Conservation (phyloP, 1,284 basidiomycete species). For the Pisolithus thermaeus region DNA sequence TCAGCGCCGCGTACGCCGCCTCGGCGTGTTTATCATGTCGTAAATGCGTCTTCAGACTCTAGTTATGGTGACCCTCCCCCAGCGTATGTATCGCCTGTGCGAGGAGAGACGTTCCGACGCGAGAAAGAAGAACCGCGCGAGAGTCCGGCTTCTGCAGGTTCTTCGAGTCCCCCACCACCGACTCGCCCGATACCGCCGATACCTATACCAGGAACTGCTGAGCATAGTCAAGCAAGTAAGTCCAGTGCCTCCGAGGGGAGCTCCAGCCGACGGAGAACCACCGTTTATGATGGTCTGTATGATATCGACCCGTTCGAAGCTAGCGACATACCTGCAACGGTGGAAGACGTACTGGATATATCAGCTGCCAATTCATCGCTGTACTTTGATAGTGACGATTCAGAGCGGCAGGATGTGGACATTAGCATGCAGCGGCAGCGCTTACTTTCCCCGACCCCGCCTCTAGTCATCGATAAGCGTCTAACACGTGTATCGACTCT, state of each 20-base stretch:
- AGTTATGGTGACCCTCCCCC: conserved; percentile 35
- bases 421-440: conserved; percentile 4
- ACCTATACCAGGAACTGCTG: conserved; percentile 5
- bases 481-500: conserved; percentile 12
- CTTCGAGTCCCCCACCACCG: conserved; percentile 8
- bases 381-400: conserved; percentile 9
- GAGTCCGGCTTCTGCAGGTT: not conserved
- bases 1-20: conserved; percentile 29
- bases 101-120: conserved; percentile 6
- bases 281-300: not conserved
- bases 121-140: conserved; percentile 16
- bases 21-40: conserved; percentile 32
- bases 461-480: conserved; percentile 27
- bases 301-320: not conserved
- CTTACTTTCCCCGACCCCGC: conserved; percentile 15
- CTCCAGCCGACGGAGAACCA: conserved; percentile 2
- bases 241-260: conserved; percentile 2
- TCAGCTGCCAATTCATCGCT: conserved; percentile 13
- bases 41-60: conserved; percentile 33
- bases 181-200: conserved; percentile 16
- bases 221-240: conserved; percentile 7
- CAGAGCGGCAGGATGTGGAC: conserved; percentile 6
- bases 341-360: conserved; percentile 26
- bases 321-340: conserved; percentile 17
- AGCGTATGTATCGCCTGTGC: conserved; percentile 31